Evolutionary conservation across 2,329 filamentous ascomycete genomes (phyloP), one percentile per base, ranked within the genome.

Genomic region (Aspergillus latus): DNA sequence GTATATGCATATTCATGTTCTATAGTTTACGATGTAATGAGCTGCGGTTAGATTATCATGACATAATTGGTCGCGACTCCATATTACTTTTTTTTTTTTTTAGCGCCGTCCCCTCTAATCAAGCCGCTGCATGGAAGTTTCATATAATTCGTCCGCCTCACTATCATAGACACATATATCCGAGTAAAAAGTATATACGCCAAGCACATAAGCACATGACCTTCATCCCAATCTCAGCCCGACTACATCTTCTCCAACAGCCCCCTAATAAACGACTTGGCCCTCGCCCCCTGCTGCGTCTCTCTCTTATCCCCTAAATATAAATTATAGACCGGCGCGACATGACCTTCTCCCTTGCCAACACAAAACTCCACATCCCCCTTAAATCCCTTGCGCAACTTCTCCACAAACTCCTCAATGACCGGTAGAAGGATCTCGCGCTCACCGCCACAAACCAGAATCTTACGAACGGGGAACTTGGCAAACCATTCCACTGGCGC

Each of bases 371-470:
- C 73, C 26, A 68, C 67, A 13, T 65, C 59, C 5, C 63, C 42
- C 3, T 56, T 54, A 61, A 58, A 74, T 62, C 52, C 63, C 59
- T 16, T 74, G 74, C 32, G 73, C 28, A 85, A 72, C 54, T 76
- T 80, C 46, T 70, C 66, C 21, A 73, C 74, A 59, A 85, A 79
- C 16, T 78, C 75, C 48, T 76, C 64, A 49, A 87, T 84, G 11
- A 79, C 75, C 60, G 85, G 84, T 34, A 84, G 69, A 28, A 87
- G 59, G 11, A 85, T 72, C 70, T 87, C 84, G 48, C 80, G 77
- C 1, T 73, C 78, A 0, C 84, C 85, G 1, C 74, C 81, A 59
- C 80, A 78, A 4, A 87, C 73, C 26, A 85, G 63, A 1, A 85
- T 72, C 42, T 79, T 74, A 16, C 75, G 70, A 2, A 82, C 75